Base-by-base conservation (phyloP, 2,329 filamentous ascomycete species). In the Phaeosphaeria sp. region DNA sequence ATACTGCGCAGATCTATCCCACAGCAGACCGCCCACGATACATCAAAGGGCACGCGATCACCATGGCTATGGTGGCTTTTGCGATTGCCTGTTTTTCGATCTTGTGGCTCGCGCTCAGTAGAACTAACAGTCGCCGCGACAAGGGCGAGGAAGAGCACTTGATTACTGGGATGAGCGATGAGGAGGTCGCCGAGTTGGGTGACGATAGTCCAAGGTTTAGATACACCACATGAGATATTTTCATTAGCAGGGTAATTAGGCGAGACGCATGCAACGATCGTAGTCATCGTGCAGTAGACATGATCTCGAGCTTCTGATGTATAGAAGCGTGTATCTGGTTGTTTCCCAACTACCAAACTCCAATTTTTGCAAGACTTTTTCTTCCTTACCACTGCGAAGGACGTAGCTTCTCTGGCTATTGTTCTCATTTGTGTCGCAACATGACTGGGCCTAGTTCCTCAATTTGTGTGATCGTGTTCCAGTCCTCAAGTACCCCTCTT, bases 41-140 rank as follows among this genome's bases (percentile, higher is more conserved):
- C 55, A 68, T 81, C 10, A 79, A 76, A n/a, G 84, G 84, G 0
- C 84, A 86, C 54, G 81, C 75, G 5, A 82, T 84, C 0, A 82
- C 81, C 0, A 77, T 86, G 62, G 79, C 80, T 0, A 80, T 85
- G 76, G 79, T 85, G 0, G 76, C 72, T 2, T 74, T 78, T n/a
- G 77, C 76, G 1, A 69, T 72, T 27, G n/a, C 74, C 1, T 71
- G 77, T 11, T 80, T 78, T 48, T 68, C 65, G 0, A 49, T 75
- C 5, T 67, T 81, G 71, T 79, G 74, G 68, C 69, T 72, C 36
- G 76, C 77, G 54, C 78, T 79, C 17, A 54, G 65, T 1, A 63
- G 56, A 46, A 72, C 76, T 36, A 82, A 82, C 62, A 67, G 66
- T 46, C 69, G 73, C 51, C 69, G 80, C 5, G 69, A 62, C 27